Conservation (phyloP, 306 rosid genomes). For the Medicago lupulina region DNA sequence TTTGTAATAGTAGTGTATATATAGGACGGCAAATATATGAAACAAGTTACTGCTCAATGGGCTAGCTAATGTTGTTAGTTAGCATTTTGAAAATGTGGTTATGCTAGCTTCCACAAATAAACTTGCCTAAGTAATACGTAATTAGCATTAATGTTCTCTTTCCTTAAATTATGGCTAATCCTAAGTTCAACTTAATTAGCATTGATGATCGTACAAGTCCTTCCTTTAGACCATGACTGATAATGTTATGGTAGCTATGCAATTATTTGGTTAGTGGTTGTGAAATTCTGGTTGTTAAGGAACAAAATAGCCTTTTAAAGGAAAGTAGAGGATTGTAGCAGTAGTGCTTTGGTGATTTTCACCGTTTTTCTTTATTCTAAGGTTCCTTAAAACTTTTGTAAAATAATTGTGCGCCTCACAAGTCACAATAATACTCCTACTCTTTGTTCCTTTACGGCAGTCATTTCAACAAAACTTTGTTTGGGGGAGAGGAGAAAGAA, state of each 20-base stretch:
- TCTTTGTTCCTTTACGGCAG: too few relatives aligned
- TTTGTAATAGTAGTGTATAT: too few relatives aligned
- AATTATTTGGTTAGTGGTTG: not conserved
- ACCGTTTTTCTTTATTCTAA: too few relatives aligned
- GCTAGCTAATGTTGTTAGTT: not conserved
- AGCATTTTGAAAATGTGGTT: slow-evolving; percentile 4
- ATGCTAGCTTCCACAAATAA: not conserved
- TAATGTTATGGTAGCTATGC: not conserved
- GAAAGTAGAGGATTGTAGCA: too few relatives aligned
- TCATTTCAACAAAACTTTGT: too few relatives aligned
- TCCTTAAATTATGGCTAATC: not conserved
- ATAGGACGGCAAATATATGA: slow-evolving; percentile 1
- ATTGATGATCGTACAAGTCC: not conserved
- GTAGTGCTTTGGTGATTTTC: too few relatives aligned
- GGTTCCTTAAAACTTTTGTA: too few relatives aligned
- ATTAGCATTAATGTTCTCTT: not conserved
- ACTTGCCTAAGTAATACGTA: not conserved
- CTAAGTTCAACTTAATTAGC: not conserved
- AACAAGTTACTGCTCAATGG: not conserved
- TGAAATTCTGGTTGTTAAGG: not conserved
- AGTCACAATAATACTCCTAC: too few relatives aligned
- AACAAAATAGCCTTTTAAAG: not conserved
- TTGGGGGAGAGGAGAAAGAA: too few relatives aligned
- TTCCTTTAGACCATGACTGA: not conserved
- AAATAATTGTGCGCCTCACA: too few relatives aligned